These are phyloP conservation scores for Fusarium sp. DNA, from an alignment of 2,329 filamentous ascomycete species.

Conservation along the genomic window DNA sequence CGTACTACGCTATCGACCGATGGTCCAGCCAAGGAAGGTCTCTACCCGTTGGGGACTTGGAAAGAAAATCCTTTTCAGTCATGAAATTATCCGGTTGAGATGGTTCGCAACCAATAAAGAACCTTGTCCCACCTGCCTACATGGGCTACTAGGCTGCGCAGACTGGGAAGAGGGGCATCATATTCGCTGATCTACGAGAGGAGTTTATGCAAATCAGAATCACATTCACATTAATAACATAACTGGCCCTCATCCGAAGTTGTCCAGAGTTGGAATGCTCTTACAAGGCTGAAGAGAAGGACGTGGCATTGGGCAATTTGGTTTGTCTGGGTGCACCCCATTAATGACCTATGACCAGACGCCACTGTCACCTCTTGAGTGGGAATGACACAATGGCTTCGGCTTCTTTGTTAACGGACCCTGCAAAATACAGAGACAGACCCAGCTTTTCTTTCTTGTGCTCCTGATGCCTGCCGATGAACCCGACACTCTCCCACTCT, in stretches of 20 bases:
- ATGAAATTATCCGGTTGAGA: constrained; percentile 19
- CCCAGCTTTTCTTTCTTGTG: constrained; percentile 30
- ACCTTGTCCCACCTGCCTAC: constrained; percentile 2
- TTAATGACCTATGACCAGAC: constrained; percentile 35
- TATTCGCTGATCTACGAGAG: constrained; percentile 13
- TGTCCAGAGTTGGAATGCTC: constrained; percentile 32
- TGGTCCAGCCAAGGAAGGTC: constrained; percentile 12
- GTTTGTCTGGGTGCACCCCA: constrained; percentile 33
- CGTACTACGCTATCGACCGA: constrained; percentile 25
- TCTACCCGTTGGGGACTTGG: constrained; percentile 9
- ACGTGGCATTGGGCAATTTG: constrained; percentile 41
- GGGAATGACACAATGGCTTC: constrained; percentile 42
- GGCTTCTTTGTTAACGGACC: constrained; percentile 24
- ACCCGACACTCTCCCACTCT: constrained; percentile 23
- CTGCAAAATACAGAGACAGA: constrained; percentile 22
- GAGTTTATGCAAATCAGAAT: constrained; percentile 32
- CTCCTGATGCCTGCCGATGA: constrained; percentile 35
- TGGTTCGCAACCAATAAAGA: constrained; percentile 13
- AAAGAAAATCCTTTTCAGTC: constrained; percentile 22
- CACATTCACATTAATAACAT: constrained; percentile 19
- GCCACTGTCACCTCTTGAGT: constrained; percentile 43
- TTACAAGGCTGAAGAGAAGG: constrained; percentile 39
- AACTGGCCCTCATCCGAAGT: constrained; percentile 19
- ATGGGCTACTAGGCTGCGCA: neutral
- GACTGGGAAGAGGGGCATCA: constrained; percentile 10